Conservation (phyloP, 495 filamentous ascomycete genomes). For the Aspergillus bridgeri region DNA sequence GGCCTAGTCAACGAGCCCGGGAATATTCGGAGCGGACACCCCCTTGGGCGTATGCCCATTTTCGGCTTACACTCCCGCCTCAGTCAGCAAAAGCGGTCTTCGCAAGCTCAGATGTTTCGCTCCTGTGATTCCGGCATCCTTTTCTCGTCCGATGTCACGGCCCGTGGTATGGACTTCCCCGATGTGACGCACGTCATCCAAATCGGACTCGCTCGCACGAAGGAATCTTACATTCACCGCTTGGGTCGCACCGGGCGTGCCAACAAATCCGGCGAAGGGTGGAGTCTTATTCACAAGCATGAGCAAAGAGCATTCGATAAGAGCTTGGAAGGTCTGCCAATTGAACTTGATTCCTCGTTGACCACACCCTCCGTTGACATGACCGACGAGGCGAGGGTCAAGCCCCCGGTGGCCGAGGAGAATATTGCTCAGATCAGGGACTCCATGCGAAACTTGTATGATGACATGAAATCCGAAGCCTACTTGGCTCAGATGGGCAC, state of each 20-base stretch:
- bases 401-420: constrained; percentile 26
- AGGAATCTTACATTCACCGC: constrained; percentile 71
- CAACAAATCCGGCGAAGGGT: constrained; percentile 75
- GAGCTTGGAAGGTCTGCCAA: constrained; percentile 58
- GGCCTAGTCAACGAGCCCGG: constrained; percentile 37
- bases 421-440: constrained; percentile 33
- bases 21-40: constrained; percentile 32
- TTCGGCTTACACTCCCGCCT: constrained; percentile 79
- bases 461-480: constrained; percentile 42
- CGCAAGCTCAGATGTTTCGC: constrained; percentile 69
- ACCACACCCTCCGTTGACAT: constrained; percentile 51
- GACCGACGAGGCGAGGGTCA: constrained; percentile 26
- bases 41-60: constrained; percentile 45
- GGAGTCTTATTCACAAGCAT: constrained; percentile 61
- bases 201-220: constrained; percentile 56
- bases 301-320: constrained; percentile 51
- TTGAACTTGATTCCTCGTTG: constrained; percentile 56
- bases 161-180: constrained; percentile 83
- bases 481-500: constrained; percentile 52
- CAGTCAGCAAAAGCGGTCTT: constrained; percentile 62
- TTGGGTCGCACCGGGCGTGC: constrained; percentile 72
- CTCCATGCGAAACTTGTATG: constrained; percentile 32
- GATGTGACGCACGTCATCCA: constrained; percentile 72
- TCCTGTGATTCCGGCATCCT: constrained; percentile 62
- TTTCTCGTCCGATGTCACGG: constrained; percentile 90